phyloP scores from a whole-genome alignment of 1,284 basidiomycete species.

The Leccinum angustisporum region DNA sequence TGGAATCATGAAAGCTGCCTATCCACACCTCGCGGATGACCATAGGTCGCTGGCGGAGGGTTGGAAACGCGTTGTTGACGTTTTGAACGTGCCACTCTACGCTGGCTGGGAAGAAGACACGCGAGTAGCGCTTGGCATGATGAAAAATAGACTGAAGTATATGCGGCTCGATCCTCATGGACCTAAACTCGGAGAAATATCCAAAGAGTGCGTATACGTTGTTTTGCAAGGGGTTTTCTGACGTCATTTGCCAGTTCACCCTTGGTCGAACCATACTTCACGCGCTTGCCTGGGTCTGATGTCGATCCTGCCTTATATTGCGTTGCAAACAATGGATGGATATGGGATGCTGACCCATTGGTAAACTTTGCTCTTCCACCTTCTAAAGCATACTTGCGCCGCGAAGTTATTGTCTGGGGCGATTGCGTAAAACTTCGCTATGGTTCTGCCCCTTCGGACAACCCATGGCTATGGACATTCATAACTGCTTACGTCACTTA shows the following conservation, averaged over 20 bases:
- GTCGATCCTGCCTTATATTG: slow-evolving; percentile 73
- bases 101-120: slow-evolving; percentile 83
- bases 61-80: slow-evolving; percentile 79
- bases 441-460: slow-evolving; percentile 73
- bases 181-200: slow-evolving; percentile 83
- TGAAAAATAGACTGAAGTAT: slow-evolving; percentile 78
- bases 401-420: slow-evolving; percentile 96
- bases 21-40: slow-evolving; percentile 50
- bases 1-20: slow-evolving; percentile 71
- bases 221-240: slow-evolving; percentile 1
- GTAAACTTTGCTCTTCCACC: slow-evolving; percentile 93
- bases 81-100: slow-evolving; percentile 87
- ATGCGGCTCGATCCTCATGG: slow-evolving; percentile 80
- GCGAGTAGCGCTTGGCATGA: slow-evolving; percentile 69
- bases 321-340: slow-evolving; percentile 98
- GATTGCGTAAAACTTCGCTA: slow-evolving; percentile 99
- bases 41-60: slow-evolving; percentile 58
- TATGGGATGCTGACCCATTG: slow-evolving; percentile 95
- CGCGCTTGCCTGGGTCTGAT: slow-evolving; percentile 64
- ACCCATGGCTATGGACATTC: slow-evolving; percentile 94
- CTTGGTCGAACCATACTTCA: slow-evolving; percentile 88
- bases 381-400: slow-evolving; percentile 94
- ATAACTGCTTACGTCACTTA: slow-evolving; percentile 86
- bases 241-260: slow-evolving; percentile 56
- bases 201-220: slow-evolving; percentile 50